phyloP scores from a whole-genome alignment of 169 alveolate species.

The Eimeria praecox region DNA sequence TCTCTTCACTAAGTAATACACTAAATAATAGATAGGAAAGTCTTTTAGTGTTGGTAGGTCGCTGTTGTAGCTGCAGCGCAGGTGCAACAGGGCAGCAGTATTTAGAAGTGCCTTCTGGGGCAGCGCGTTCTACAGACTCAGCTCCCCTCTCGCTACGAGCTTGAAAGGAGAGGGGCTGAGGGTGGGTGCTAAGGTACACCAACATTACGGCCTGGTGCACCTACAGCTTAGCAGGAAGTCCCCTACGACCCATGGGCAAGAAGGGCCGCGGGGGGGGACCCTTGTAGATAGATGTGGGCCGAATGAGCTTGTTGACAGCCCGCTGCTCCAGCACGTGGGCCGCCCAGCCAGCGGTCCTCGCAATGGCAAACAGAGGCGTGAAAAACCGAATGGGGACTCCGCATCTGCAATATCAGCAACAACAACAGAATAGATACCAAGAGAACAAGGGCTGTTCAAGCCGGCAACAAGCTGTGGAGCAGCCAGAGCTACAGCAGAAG shows the following conservation, averaged over 20 bases:
- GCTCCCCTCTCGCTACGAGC: not conserved
- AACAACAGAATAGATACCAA: not conserved
- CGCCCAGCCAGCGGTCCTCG: slow-evolving; percentile 91
- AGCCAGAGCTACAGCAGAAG: not conserved
- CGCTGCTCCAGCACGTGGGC: slow-evolving; percentile 92
- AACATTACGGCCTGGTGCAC: not conserved
- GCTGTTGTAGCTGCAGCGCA: not conserved
- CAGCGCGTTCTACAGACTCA: not conserved
- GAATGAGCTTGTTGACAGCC: slow-evolving; percentile 85
- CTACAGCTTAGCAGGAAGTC: slow-evolving; percentile 22
- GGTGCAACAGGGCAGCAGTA: not conserved
- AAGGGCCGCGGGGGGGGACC: slow-evolving; percentile 84
- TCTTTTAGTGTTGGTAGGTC: not conserved
- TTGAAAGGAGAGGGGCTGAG: not conserved
- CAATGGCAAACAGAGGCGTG: slow-evolving; percentile 91
- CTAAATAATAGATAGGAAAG: not conserved
- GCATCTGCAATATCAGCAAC: slow-evolving; percentile 75
- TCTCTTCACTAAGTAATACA: too few species aligned
- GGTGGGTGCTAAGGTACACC: not conserved
- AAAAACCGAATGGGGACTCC: slow-evolving; percentile 88
- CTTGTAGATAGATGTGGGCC: slow-evolving; percentile 87
- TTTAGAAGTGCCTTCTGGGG: not conserved
- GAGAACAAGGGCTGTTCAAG: not conserved
- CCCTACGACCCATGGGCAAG: slow-evolving; percentile 56
- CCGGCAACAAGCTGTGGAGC: not conserved